These are phyloP conservation scores for Leonotis leonurus DNA, from an alignment of 257 asterid species.

Conservation along the genomic window DNA sequence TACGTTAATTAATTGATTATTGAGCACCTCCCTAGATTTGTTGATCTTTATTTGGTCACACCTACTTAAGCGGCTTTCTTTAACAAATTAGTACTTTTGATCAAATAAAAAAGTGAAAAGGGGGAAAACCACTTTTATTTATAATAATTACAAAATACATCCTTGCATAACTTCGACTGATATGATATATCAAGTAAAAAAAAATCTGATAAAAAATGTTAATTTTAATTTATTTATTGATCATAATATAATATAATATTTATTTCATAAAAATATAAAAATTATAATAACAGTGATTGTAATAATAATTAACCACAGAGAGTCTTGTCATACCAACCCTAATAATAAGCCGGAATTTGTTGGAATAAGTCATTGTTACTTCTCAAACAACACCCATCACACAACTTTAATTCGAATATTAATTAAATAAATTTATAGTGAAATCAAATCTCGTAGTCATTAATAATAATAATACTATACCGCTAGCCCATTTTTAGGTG, in stretches of 20 bases:
- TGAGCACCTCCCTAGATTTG: slow-evolving; percentile 18
- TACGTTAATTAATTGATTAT: not conserved
- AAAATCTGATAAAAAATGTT: no score
- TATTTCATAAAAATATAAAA: no score
- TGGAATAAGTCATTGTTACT: slow-evolving; percentile 19
- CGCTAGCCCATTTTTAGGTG: no score
- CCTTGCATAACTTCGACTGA: no score
- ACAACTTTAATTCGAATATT: not conserved
- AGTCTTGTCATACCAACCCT: slow-evolving; percentile 1
- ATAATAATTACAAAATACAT: no score
- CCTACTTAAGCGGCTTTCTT: slow-evolving; percentile 20
- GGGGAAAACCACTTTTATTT: not conserved
- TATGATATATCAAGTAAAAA: no score
- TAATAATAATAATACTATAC: no score
- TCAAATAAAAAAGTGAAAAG: not conserved
- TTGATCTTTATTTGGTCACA: slow-evolving; percentile 8
- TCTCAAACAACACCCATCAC: not conserved
- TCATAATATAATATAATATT: no score
- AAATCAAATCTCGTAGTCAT: no score
- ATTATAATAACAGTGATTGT: no score
- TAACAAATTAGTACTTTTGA: not conserved
- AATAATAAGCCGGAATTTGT: slow-evolving; percentile 28
- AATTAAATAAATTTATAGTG: not conserved
- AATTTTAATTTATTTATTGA: no score
- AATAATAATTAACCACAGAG: not conserved